phyloP scores from a whole-genome alignment of 1,284 basidiomycete genomes.

The Malassezia globosa region DNA sequence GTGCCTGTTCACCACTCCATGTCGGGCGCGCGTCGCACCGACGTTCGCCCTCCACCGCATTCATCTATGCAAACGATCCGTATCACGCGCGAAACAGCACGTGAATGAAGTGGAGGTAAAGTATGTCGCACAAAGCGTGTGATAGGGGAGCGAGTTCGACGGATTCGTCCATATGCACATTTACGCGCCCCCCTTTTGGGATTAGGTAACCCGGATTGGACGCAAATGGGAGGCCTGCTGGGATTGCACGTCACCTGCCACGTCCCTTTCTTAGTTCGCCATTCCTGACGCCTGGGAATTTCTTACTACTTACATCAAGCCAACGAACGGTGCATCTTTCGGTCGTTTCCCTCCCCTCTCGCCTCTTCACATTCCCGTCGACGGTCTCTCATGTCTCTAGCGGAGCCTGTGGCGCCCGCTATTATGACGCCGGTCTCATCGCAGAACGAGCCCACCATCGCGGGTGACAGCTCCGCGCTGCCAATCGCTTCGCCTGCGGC shows the following conservation, averaged over 20 bases:
- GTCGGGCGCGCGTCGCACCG: too few species aligned
- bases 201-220: conserved; percentile 16
- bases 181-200: neutral
- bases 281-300: too few species aligned
- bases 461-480: conserved; percentile 9
- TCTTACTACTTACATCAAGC: too few species aligned
- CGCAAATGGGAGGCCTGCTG: conserved; percentile 14
- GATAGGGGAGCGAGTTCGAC: conserved; percentile 4
- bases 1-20: too few species aligned
- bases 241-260: too few species aligned
- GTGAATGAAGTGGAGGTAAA: neutral
- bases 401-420: conserved; percentile 8
- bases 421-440: neutral
- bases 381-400: conserved; percentile 4
- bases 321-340: too few species aligned
- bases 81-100: neutral
- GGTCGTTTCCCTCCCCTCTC: neutral
- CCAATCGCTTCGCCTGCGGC: conserved; percentile 45
- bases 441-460: neutral
- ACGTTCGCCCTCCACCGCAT: too few species aligned
- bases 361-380: neutral
- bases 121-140: neutral
- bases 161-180: conserved; percentile 9
- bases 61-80: too few species aligned
- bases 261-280: too few species aligned